phyloP scores from a whole-genome alignment of 2,329 filamentous ascomycete genomes.

The Fusarium globosum region DNA sequence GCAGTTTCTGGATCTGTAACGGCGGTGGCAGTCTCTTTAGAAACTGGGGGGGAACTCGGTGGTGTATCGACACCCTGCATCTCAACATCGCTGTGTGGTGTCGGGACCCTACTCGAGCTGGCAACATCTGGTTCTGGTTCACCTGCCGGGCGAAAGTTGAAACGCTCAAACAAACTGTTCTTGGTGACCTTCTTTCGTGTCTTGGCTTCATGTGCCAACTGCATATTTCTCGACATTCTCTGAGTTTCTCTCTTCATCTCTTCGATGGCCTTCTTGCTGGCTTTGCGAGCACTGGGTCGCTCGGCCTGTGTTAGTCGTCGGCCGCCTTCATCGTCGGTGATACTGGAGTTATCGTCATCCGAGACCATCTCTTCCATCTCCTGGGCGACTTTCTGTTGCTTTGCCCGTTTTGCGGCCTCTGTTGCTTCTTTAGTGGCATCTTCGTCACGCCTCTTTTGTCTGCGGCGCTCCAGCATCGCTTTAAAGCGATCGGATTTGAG shows the following conservation, averaged over 20 bases:
- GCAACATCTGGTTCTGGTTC: conserved; percentile 51
- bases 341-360: conserved; percentile 58
- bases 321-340: conserved; percentile 72
- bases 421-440: conserved; percentile 69
- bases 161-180: conserved; percentile 82
- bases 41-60: conserved; percentile 73
- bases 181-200: conserved; percentile 93
- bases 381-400: conserved; percentile 50
- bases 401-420: conserved; percentile 56
- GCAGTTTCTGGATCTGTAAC: background rate
- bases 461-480: conserved; percentile 78
- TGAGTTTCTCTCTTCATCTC: conserved; percentile 97
- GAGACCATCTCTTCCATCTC: conserved; percentile 51
- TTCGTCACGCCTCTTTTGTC: conserved; percentile 74
- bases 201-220: conserved; percentile 88
- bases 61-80: conserved; percentile 69
- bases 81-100: conserved; percentile 65
- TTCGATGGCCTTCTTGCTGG: conserved; percentile 93
- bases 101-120: conserved; percentile 67
- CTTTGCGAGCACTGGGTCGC: conserved; percentile 77
- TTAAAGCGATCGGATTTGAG: conserved; percentile 71
- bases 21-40: conserved; percentile 45
- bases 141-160: conserved; percentile 74
- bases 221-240: conserved; percentile 87
- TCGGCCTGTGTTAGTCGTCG: conserved; percentile 74